phyloP scores from a whole-genome alignment of 345 rosid genomes.

The Melaleuca quinquenervia region DNA sequence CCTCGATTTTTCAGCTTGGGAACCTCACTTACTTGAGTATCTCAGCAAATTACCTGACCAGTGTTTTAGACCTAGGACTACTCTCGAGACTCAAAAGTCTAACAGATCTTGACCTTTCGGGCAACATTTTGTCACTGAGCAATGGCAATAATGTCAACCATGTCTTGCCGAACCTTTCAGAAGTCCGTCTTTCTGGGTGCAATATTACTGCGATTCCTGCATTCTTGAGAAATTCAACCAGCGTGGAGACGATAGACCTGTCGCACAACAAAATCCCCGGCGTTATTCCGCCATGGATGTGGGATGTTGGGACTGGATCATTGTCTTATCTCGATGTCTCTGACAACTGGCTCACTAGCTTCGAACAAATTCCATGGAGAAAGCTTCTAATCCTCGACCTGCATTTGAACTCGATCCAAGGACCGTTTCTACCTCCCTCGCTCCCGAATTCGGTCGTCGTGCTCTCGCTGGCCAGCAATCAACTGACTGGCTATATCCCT shows the following conservation, averaged over 20 bases:
- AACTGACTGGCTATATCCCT: conserved; percentile 2
- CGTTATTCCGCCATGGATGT: not conserved
- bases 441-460: not conserved
- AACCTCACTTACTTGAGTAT: conserved; percentile 1
- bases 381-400: not conserved
- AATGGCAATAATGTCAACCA: too few species aligned
- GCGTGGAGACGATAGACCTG: not conserved
- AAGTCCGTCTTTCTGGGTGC: conserved; percentile 1
- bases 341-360: not conserved
- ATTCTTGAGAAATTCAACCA: not conserved
- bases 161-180: not conserved
- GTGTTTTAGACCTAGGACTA: conserved; percentile 1
- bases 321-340: not conserved
- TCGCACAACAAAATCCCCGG: not conserved
- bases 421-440: not conserved
- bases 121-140: not conserved
- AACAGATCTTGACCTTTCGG: not conserved
- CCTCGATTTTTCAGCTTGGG: not conserved
- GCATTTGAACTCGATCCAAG: not conserved
- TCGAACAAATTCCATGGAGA: not conserved
- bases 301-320: not conserved
- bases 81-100: conserved; percentile 2
- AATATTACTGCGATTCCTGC: conserved; percentile 5
- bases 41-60: conserved; percentile 8
- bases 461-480: not conserved